Evolutionary conservation across 352 stramenopile species (phyloP).

Genomic region (Globisporangium lucens): DNA sequence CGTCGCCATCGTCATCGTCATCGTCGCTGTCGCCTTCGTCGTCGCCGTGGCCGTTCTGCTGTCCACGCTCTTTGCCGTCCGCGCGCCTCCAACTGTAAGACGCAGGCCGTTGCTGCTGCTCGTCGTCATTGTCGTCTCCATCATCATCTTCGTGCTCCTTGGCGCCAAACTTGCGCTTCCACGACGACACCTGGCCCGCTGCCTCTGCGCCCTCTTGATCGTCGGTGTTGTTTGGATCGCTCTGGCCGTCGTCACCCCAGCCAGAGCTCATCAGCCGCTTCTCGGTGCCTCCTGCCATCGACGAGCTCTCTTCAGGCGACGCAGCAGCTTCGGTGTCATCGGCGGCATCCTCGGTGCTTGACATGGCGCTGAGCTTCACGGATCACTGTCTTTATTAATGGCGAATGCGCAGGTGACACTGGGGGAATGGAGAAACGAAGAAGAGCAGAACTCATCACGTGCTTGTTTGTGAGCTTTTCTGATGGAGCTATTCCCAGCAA

Average conservation of each 20-base stretch:
- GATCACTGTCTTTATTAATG: not conserved
- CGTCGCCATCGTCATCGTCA: slow-evolving; percentile 23
- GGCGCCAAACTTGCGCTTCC: slow-evolving; percentile 18
- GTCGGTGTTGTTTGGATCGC: slow-evolving; percentile 5
- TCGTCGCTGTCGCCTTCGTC: slow-evolving; percentile 24
- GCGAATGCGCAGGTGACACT: not conserved
- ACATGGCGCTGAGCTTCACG: slow-evolving; percentile 8
- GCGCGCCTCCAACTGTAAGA: slow-evolving; percentile 68
- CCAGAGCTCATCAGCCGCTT: slow-evolving; percentile 21
- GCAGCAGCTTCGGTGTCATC: not conserved
- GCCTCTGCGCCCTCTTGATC: slow-evolving; percentile 21
- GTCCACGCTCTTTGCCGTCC: slow-evolving; percentile 35
- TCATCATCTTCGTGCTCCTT: slow-evolving; percentile 20
- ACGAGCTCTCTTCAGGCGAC: not conserved
- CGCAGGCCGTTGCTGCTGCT: slow-evolving; percentile 14
- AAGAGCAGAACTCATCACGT: not conserved
- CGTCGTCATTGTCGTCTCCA: slow-evolving; percentile 18
- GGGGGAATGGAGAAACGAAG: not conserved
- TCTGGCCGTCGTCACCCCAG: slow-evolving; percentile 24
- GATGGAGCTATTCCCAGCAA: not conserved
- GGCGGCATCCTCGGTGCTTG: slow-evolving; percentile 2
- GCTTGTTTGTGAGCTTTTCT: not conserved
- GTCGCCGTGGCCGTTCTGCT: slow-evolving; percentile 27
- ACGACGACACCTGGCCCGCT: slow-evolving; percentile 10
- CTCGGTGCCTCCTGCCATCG: slow-evolving; percentile 16